Percentiles rank a stretch among this genome's conserved stretches.
Conservation (phyloP, 2,329 filamentous ascomycete species). For the Aspergillus oerlinghausenensis region DNA sequence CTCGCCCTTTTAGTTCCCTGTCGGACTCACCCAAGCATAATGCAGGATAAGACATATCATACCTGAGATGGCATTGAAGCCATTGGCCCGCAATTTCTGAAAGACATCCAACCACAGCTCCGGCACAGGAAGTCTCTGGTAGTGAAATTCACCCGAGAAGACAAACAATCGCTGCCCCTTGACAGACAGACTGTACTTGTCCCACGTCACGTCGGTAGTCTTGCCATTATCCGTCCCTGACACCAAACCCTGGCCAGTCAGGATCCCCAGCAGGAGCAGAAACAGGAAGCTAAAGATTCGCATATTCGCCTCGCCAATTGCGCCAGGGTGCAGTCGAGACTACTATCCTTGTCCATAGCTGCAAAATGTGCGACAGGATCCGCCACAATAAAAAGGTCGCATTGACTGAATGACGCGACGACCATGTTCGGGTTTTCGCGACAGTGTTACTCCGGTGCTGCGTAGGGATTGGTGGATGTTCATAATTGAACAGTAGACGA, state of each 20-base stretch:
- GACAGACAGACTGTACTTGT: slow-evolving; percentile 48
- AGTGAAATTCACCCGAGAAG: slow-evolving; percentile 51
- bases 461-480: slow-evolving; percentile 26
- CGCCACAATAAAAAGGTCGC: not conserved
- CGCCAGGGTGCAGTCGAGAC: not conserved
- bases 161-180: slow-evolving; percentile 48
- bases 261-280: slow-evolving; percentile 10
- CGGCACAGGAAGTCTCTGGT: slow-evolving; percentile 50
- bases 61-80: slow-evolving; percentile 49
- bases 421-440: slow-evolving; percentile 17
- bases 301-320: slow-evolving; percentile 8
- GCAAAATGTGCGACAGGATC: not conserved
- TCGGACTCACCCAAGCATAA: not conserved
- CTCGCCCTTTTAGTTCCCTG: not conserved
- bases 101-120: slow-evolving; percentile 54
- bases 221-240: slow-evolving; percentile 38
- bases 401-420: not conserved
- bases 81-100: slow-evolving; percentile 51
- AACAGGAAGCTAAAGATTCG: slow-evolving; percentile 15
- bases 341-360: not conserved
- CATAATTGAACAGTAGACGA: not conserved
- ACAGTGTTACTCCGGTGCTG: slow-evolving; percentile 15
- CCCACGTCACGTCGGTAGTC: slow-evolving; percentile 47
- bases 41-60: slow-evolving; percentile 5
- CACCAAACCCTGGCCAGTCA: slow-evolving; percentile 5